Evolutionary conservation across 192 early-diverging fungal species (phyloP), one percentile per base, ranked within the genome.

Genomic region (Pilaira anomala): DNA sequence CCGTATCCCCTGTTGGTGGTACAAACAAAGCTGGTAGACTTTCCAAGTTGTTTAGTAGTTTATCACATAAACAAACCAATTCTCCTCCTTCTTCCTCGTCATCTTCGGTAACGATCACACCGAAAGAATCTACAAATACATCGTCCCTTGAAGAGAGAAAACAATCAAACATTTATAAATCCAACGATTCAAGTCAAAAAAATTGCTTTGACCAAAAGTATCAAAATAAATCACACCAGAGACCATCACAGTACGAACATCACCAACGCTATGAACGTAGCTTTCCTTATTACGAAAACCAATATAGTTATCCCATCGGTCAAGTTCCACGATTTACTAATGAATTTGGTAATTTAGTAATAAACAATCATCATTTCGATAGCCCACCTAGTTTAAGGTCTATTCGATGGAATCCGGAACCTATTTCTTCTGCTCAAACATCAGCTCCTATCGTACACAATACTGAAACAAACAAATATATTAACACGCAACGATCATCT

Each of bases 401-500:
- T 12, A 58, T 58, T 39, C 56, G 40, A 58, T 58, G 56, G 56
- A 58, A 42, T 42, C 21, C 56, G 14, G 56, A 58, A 22, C 40
- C 56, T 16, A 16, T 24, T 25, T 7, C 33, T 41, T 3, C 56
- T 6, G 22, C 11, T 36, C 53, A 55, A 30, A 19, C 53, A 33
- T 55, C 50, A 22, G n/a, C 28, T 18, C 30, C 53, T 36, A 26
- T 36, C 19, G 53, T 30, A 36, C 25, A 26, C 28, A 55, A 16
- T 33, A n/a, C 53, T 36, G 33, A 0, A 4, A 9, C 4, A 36
- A 36, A 36, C 33, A 36, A 36, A 36, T 36, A 36, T 36, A 36
- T 9, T 9, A 36, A 9, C 33, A 36, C 33, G 2, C 33, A 36
- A 36, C 33, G 33, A 36, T 36, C 33, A 36, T 36, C 33, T 36